Conservation (phyloP, 2,329 filamentous ascomycete genomes). For the Phymatotrichopsis omnivora region DNA sequence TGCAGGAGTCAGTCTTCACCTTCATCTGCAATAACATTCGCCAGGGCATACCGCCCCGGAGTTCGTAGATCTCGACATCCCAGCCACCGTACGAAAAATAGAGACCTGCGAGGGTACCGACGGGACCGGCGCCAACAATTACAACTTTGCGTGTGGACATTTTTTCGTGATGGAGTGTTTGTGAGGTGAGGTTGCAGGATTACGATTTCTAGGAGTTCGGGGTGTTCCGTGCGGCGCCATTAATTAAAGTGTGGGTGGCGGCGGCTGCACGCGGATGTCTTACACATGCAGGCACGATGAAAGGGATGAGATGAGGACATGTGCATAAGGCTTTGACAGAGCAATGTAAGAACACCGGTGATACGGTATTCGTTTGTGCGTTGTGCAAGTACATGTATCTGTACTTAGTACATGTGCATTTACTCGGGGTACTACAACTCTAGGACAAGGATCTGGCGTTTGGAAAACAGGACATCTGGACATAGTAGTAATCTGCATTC, state of each 20-base stretch:
- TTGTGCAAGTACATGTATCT: too few relatives aligned
- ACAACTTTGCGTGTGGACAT: slow-evolving; percentile 51
- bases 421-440: too few relatives aligned
- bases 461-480: too few relatives aligned
- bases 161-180: background rate
- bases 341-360: too few relatives aligned
- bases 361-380: too few relatives aligned
- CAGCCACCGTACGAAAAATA: slow-evolving; percentile 85
- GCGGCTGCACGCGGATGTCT: background rate
- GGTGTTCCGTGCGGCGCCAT: too few relatives aligned
- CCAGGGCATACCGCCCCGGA: slow-evolving; percentile 63
- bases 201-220: background rate
- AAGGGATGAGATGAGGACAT: background rate
- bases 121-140: slow-evolving; percentile 84
- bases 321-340: background rate
- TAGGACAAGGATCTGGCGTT: too few relatives aligned
- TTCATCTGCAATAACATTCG: slow-evolving; percentile 1
- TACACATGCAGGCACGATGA: background rate
- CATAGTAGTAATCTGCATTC: too few relatives aligned
- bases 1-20: slow-evolving; percentile 41
- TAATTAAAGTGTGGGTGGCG: too few relatives aligned
- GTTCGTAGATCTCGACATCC: slow-evolving; percentile 86
- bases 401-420: too few relatives aligned
- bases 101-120: slow-evolving; percentile 80
- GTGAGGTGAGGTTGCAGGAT: background rate